A percentile compares a stretch with the other conserved stretches of the same genome.
Evolutionary conservation across 768 basidiomycete genomes (phyloP).

Genomic region (Podaxis carcinomalis): DNA sequence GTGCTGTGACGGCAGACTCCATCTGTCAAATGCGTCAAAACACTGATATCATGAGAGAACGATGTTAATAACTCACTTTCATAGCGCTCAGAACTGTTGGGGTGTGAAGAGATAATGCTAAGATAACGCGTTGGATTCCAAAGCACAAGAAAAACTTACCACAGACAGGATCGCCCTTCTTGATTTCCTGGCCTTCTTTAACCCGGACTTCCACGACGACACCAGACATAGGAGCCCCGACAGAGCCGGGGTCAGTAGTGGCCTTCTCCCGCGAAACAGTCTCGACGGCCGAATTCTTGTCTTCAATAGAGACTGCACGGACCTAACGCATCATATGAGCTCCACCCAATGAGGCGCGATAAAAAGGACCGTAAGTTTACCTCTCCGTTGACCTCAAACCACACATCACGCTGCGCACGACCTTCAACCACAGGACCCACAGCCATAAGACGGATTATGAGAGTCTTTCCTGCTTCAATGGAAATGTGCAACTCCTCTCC

Average conservation of each 20-base stretch:
- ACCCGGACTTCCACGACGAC: constrained; percentile 98
- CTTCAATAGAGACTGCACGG: constrained; percentile 92
- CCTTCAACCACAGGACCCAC: constrained; percentile 90
- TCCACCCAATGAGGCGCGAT: constrained; percentile 8
- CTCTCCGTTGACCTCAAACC: constrained; percentile 98
- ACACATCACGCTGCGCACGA: constrained; percentile 90
- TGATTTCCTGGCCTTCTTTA: constrained; percentile 96
- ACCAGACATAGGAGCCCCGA: constrained; percentile 96
- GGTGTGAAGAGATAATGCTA: constrained; percentile 19
- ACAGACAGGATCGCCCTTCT: constrained; percentile 95
- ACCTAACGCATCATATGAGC: constrained; percentile 45
- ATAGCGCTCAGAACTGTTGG: constrained; percentile 85
- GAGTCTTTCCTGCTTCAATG: constrained; percentile 94
- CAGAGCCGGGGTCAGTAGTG: constrained; percentile 89
- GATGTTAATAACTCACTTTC: constrained; percentile 59
- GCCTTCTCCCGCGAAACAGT: constrained; percentile 94
- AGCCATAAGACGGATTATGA: constrained; percentile 95
- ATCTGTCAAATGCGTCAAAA: constrained; percentile 50
- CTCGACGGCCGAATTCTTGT: constrained; percentile 96
- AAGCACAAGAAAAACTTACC: constrained; percentile 46
- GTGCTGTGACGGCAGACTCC: constrained; percentile 96
- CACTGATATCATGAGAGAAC: constrained; percentile 12
- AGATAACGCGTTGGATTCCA: constrained; percentile 3
- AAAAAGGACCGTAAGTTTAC: constrained; percentile 32
- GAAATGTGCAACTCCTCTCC: constrained; percentile 97